Base-by-base conservation (phyloP, 805 yeast genomes). In the Saturnispora hagleri region DNA sequence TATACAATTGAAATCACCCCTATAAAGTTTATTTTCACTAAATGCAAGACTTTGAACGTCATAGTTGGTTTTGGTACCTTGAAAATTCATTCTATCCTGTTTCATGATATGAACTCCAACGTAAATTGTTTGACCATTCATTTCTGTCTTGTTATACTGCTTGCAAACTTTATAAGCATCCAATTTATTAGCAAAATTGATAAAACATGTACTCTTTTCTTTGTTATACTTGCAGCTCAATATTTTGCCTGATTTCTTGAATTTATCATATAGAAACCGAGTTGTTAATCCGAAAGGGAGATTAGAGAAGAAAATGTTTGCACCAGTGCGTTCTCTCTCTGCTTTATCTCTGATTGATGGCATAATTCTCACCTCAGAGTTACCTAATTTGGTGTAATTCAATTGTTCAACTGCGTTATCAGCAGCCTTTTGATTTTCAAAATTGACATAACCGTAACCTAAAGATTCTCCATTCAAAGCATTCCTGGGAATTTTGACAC, bases 391-490 rank as follows among this genome's bases (percentile, higher is more conserved):
- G 3, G 70, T 69, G 57, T 76, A 79, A 62, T 81, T 84, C 66
- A 82, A 73, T 9, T 76, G 73, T 46, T 77, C 81, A 46, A 79
- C 69, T 2, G 87, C 89, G 34, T 53, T 50, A 38, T 72, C 73
- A 0, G 88, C 88, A 50, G 78, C 83, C 9, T 65, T 60, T 43
- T 71, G 70, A 4, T 63, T 66, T 7, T 67, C 65, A 62, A 82
- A 84, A 52, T 85, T 83, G 18, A 84, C 81, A 62, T 84, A 86
- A 0, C 89, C 93, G 65, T 85, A 84, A 2, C 89, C 85, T 52
- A 87, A 67, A 1, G 89, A 78, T 47, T 73, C 67, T 24, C 76
- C 76, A n/a, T 77, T 69, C 33, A 69, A 67, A 26, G 78, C 74
- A 57, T 80, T 79, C 51, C 72, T 68, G 57, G 89, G 80, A 41